phyloP scores from a whole-genome alignment of 352 stramenopile species.

The Phytophthora syringae region DNA sequence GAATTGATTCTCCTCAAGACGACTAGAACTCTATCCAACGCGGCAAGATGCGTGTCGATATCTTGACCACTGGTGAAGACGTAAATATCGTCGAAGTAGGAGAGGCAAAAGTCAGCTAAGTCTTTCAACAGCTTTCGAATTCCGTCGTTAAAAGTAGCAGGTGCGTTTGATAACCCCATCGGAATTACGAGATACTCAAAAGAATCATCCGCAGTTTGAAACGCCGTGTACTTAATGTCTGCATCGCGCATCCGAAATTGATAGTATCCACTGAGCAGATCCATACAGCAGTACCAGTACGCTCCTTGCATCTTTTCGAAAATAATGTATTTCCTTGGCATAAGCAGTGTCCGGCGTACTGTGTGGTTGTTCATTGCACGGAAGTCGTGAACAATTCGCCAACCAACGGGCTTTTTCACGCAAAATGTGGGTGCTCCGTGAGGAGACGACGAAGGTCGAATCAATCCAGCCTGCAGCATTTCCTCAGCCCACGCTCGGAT shows the following conservation, averaged over 20 bases:
- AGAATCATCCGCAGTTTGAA: constrained; percentile 24
- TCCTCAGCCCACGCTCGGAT: background rate
- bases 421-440: background rate
- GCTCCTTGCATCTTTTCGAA: constrained; percentile 18
- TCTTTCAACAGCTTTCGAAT: constrained; percentile 17
- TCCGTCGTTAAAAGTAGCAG: constrained; percentile 25
- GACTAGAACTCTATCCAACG: constrained; percentile 19
- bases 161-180: constrained; percentile 29
- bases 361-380: constrained; percentile 19
- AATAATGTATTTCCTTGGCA: constrained; percentile 32
- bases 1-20: constrained; percentile 12
- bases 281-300: constrained; percentile 24
- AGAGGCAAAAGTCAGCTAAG: constrained; percentile 14
- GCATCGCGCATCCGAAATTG: constrained; percentile 30
- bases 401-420: constrained; percentile 10
- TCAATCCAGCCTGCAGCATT: background rate
- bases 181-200: constrained; percentile 29
- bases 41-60: background rate
- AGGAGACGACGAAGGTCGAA: background rate
- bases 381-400: constrained; percentile 36
- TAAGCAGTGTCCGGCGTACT: constrained; percentile 5
- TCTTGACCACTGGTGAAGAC: no score
- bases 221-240: constrained; percentile 13
- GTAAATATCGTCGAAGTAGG: constrained; percentile 24
- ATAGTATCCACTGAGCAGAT: constrained; percentile 33